Conservation (phyloP, 2,329 filamentous ascomycete genomes). For the Xylariaceae sp. region DNA sequence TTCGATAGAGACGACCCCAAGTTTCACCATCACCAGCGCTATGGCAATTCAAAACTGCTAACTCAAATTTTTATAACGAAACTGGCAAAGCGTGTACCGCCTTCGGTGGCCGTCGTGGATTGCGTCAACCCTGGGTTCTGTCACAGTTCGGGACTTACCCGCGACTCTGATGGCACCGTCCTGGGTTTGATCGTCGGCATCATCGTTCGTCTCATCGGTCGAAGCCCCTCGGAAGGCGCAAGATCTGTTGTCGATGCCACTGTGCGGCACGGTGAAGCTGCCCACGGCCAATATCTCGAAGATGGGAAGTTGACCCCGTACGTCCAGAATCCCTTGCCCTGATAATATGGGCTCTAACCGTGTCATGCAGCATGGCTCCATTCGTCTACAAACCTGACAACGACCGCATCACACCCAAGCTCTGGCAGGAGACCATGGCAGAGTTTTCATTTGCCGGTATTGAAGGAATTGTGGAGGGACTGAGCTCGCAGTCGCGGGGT, state of each 20-base stretch:
- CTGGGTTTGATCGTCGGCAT: neutral
- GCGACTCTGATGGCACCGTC: constrained; percentile 1
- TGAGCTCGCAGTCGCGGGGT: neutral
- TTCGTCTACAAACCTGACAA: constrained; percentile 11
- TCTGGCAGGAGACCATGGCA: constrained; percentile 13
- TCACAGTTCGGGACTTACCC: constrained; percentile 7
- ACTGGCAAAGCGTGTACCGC: constrained; percentile 24
- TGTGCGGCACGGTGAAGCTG: constrained; percentile 2
- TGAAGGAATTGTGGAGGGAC: constrained; percentile 6
- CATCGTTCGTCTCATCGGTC: constrained; percentile 5
- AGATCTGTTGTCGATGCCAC: constrained; percentile 11
- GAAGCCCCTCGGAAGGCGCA: constrained; percentile 7
- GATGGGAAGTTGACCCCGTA: constrained; percentile 13
- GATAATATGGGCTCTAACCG: neutral
- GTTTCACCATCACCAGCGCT: constrained; percentile 15
- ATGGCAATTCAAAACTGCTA: constrained; percentile 26
- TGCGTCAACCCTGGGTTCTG: constrained; percentile 14
- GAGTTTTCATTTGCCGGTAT: constrained; percentile 13
- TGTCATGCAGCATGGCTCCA: constrained; percentile 12
- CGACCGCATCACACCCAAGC: neutral
- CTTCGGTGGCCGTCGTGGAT: constrained; percentile 13
- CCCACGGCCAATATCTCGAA: constrained; percentile 17
- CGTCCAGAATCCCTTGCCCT: constrained; percentile 2
- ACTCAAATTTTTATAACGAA: constrained; percentile 29
- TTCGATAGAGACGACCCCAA: constrained; percentile 8